Conservation (phyloP, 176 grass and related monocot genomes). For the Juncus effusus region DNA sequence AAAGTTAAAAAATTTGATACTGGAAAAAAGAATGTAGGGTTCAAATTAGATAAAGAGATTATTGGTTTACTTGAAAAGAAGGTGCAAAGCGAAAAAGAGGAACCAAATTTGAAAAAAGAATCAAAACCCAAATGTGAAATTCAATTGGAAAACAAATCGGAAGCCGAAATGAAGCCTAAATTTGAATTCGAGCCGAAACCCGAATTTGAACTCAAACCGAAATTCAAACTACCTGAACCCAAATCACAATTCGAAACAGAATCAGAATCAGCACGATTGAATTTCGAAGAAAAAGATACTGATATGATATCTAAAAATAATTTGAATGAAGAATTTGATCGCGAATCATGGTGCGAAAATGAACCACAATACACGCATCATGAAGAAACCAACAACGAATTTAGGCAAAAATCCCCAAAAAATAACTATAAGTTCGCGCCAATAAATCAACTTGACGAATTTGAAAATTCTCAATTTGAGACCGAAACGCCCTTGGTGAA, state of each 20-base stretch:
- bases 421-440: conserved; percentile 21
- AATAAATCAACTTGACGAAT: conserved; percentile 18
- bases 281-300: not conserved
- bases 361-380: conserved; percentile 17
- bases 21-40: not conserved
- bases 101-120: conserved; percentile 5
- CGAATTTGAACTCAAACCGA: not conserved
- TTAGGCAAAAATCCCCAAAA: not conserved
- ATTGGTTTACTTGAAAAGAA: not conserved
- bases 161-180: not conserved
- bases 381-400: not conserved
- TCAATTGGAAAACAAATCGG: conserved; percentile 7
- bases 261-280: not conserved
- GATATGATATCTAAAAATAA: conserved; percentile 5
- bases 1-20: not conserved
- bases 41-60: too few species aligned
- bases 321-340: not conserved
- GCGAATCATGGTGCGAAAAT: conserved; percentile 1
- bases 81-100: too few species aligned
- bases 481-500: conserved; percentile 20
- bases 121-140: not conserved
- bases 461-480: conserved; percentile 2
- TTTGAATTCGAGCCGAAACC: not conserved
- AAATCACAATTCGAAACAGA: not conserved
- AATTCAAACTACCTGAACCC: not conserved